phyloP scores from a whole-genome alignment of 257 asterid species.

The Gentiana dahurica region DNA sequence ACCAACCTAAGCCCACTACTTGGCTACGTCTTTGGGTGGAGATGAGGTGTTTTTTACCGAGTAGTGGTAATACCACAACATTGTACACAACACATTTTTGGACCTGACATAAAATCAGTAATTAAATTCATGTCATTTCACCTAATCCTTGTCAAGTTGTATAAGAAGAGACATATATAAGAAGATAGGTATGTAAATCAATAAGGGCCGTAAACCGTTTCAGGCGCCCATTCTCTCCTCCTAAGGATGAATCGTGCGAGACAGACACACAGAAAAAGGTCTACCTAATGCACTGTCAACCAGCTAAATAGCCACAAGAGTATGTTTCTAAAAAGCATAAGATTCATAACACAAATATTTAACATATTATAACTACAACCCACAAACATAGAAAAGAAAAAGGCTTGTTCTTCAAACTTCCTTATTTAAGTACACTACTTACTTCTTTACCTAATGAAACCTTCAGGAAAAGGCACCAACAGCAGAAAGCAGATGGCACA shows the following conservation, averaged over 20 bases:
- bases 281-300: conserved; percentile 14
- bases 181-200: too few relatives aligned
- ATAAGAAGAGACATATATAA: too few relatives aligned
- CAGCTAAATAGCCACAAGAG: conserved; percentile 28
- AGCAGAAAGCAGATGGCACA: conserved; percentile 20
- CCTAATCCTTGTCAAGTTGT: too few relatives aligned
- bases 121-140: neutral
- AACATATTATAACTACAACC: conserved; percentile 22
- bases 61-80: too few relatives aligned
- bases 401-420: conserved; percentile 30
- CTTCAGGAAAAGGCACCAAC: conserved; percentile 21
- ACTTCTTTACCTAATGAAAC: conserved; percentile 41
- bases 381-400: conserved; percentile 20
- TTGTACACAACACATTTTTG: too few relatives aligned
- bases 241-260: conserved; percentile 11
- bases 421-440: conserved; percentile 36
- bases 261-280: conserved; percentile 11
- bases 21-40: too few relatives aligned
- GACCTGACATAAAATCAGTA: neutral
- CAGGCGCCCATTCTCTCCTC: conserved; percentile 1
- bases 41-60: too few relatives aligned
- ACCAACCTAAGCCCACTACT: too few relatives aligned
- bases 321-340: conserved; percentile 20
- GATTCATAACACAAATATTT: conserved; percentile 23
- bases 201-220: too few relatives aligned